Evolutionary conservation across 352 stramenopile species (phyloP), one percentile per base, ranked within the genome.

Genomic region (Peronospora belbahrii): DNA sequence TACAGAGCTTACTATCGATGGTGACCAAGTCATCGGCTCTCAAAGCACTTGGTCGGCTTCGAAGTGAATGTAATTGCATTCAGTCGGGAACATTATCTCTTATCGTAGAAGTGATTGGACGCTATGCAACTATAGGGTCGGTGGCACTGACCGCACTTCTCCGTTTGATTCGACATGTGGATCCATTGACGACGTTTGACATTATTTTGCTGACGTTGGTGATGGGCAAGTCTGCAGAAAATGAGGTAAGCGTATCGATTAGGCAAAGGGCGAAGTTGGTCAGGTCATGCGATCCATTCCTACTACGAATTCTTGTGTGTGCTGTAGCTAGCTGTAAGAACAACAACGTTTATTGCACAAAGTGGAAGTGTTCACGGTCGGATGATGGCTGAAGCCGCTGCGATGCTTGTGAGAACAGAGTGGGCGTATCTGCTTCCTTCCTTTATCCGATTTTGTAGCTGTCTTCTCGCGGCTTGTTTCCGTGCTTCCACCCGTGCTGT

Each of bases 1-100:
- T 89, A 6, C 72, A 88, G 39, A 90, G 78, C 27, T 51, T 93
- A 18, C 50, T 93, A 33, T 71, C 70, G 0, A 88, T 93, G 68
- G 43, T 85, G 6, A 86, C 77, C 0, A 61, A 74, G 8, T 47
- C 61, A 6, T 71, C 63, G 10, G 69, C 74, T 5, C 31, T 56
- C 0, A 67, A 75, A 6, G 70, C 82, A n/a, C 62, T 71, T 6
- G 42, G 36, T 10, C 76, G 78, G 42, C 64, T 90, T 38, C 73
- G 75, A 22, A 44, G 40, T 4, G 74, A 90, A 44, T 85, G 67
- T 59, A 80, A 72, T 32, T 75, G 75, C 3, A 60, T 90, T 5
- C 25, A 59, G 11, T 70, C 69, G 0, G 66, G 61, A 6, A 80
- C 65, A 2, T 50, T 89, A 5, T 67, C 56, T 1, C 66, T 89